Conservation (phyloP, 805 yeast genomes). For the Cyberlindnera saturnus region DNA sequence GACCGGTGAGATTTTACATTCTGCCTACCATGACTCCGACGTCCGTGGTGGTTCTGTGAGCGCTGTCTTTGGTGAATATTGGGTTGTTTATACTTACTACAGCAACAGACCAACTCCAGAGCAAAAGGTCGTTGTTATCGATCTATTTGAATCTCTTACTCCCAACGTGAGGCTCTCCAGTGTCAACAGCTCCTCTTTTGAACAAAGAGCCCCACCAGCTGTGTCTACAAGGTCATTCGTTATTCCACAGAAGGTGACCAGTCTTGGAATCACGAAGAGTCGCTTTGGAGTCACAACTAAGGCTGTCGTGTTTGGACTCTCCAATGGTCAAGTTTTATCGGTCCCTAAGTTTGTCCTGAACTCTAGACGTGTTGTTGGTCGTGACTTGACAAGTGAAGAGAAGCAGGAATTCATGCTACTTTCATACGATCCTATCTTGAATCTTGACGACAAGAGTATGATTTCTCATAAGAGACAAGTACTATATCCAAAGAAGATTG, state of each 20-base stretch:
- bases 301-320: slow-evolving; percentile 53
- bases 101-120: slow-evolving; percentile 43
- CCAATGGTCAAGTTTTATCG: slow-evolving; percentile 54
- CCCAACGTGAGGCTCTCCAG: slow-evolving; percentile 40
- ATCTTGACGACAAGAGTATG: slow-evolving; percentile 40
- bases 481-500: slow-evolving; percentile 27
- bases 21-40: slow-evolving; percentile 36
- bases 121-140: slow-evolving; percentile 62
- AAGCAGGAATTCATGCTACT: slow-evolving; percentile 50
- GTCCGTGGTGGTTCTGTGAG: slow-evolving; percentile 37
- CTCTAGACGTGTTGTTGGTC: slow-evolving; percentile 61
- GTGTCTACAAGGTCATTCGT: slow-evolving; percentile 51
- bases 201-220: slow-evolving; percentile 36
- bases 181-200: slow-evolving; percentile 25
- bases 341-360: slow-evolving; percentile 67
- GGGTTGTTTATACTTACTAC: slow-evolving; percentile 67
- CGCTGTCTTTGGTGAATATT: slow-evolving; percentile 72
- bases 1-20: slow-evolving; percentile 57
- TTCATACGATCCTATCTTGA: slow-evolving; percentile 62
- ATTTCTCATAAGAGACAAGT: slow-evolving; percentile 48
- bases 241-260: slow-evolving; percentile 51
- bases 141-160: slow-evolving; percentile 63
- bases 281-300: slow-evolving; percentile 64
- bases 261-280: slow-evolving; percentile 50
- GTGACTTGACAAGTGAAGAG: slow-evolving; percentile 45